Conservation (phyloP, 441 rosid genomes). For the Aleurites moluccanus region DNA sequence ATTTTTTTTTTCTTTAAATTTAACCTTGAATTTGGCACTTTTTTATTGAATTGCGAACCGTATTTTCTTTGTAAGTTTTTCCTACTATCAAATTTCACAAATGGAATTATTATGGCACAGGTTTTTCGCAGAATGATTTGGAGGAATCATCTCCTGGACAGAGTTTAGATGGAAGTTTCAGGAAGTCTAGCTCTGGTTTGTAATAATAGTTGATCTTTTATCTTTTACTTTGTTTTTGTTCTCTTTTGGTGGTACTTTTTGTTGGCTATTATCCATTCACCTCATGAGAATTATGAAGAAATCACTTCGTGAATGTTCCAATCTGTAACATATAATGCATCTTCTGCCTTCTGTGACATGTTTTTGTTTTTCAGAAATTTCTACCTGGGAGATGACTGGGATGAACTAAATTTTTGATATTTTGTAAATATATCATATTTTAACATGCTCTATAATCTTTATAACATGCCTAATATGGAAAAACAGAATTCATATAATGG, state of each 20-base stretch:
- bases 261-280: background rate
- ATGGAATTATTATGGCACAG: constrained; percentile 29
- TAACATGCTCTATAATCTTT: background rate
- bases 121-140: constrained; percentile 39
- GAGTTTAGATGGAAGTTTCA: constrained; percentile 58
- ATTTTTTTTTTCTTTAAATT: background rate
- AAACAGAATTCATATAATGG: too few relatives aligned
- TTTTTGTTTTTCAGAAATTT: background rate
- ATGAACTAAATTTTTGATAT: background rate
- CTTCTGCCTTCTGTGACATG: background rate
- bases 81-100: background rate
- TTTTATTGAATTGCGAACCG: background rate
- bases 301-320: background rate
- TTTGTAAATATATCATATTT: background rate
- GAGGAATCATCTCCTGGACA: constrained; percentile 43
- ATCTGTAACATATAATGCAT: background rate
- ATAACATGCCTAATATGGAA: background rate
- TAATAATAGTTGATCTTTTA: constrained; percentile 12
- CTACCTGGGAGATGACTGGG: background rate
- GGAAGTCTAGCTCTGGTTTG: constrained; percentile 59
- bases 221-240: background rate
- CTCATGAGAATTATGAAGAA: background rate
- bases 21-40: background rate
- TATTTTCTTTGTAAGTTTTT: background rate
- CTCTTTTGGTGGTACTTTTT: background rate